phyloP scores from a whole-genome alignment of 129 eudicot species.

The Arctium lappa region DNA sequence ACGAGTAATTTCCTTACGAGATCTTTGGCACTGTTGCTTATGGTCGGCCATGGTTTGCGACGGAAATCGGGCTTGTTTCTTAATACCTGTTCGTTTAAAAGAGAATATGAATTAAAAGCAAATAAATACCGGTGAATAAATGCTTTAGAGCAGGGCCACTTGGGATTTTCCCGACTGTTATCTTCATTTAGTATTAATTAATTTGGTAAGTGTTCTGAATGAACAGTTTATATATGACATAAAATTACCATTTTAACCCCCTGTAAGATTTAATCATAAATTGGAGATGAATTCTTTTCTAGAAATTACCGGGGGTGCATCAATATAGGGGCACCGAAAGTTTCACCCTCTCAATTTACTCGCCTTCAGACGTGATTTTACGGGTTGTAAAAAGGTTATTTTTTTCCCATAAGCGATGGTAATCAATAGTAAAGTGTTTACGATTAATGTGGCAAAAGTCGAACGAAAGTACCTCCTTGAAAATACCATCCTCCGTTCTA shows the following conservation, averaged over 20 bases:
- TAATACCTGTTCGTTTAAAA: constrained; percentile 46
- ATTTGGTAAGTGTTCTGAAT: too few relatives aligned
- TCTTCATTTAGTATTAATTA: too few relatives aligned
- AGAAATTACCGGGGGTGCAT: too few relatives aligned
- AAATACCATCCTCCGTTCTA: constrained; percentile 94
- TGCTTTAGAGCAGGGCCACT: too few relatives aligned
- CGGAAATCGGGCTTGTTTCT: constrained; percentile 85
- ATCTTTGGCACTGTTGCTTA: constrained; percentile 84
- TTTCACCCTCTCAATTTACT: neutral
- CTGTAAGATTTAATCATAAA: neutral
- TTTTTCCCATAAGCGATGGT: neutral
- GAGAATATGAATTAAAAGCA: neutral
- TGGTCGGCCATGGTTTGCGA: constrained; percentile 92
- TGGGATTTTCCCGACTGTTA: neutral
- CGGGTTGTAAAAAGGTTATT: neutral
- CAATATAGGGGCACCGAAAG: too few relatives aligned
- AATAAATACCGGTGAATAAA: neutral
- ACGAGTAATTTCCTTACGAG: constrained; percentile 77
- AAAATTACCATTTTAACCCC: neutral
- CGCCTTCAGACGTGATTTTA: neutral
- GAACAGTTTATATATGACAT: neutral
- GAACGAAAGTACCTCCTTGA: constrained; percentile 58
- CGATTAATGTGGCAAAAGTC: neutral
- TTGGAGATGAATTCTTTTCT: too few relatives aligned
- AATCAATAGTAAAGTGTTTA: neutral